phyloP scores from a whole-genome alignment of 2,329 filamentous ascomycete species.

The Cladorrhinum sp. region DNA sequence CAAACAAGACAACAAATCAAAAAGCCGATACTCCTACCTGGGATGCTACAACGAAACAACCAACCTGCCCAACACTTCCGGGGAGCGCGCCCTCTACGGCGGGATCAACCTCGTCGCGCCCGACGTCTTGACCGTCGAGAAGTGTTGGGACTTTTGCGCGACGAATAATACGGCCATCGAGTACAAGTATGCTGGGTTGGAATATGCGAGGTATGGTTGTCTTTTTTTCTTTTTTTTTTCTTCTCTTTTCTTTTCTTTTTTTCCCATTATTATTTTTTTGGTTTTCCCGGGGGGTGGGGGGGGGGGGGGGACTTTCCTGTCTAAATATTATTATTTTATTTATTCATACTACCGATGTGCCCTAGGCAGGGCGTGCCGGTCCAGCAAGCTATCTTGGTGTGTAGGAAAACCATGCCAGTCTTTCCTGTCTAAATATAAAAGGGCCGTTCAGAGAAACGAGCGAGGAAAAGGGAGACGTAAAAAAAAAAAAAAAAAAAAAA shows the following conservation, averaged over 20 bases:
- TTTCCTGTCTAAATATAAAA: too few relatives aligned
- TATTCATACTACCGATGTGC: too few relatives aligned
- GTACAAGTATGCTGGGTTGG: slow-evolving; percentile 52
- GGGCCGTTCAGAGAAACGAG: too few relatives aligned
- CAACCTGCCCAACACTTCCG: slow-evolving; percentile 41
- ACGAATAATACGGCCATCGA: slow-evolving; percentile 28
- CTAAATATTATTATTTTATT: too few relatives aligned
- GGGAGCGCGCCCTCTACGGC: slow-evolving; percentile 43
- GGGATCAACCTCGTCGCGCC: slow-evolving; percentile 39
- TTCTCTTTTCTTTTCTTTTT: background rate
- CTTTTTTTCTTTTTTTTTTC: background rate
- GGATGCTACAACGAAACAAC: slow-evolving; percentile 60
- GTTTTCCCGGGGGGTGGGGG: too few relatives aligned
- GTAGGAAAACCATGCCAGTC: too few relatives aligned
- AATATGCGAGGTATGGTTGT: slow-evolving; percentile 45
- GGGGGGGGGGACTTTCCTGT: too few relatives aligned
- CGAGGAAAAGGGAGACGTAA: too few relatives aligned
- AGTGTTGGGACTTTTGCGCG: slow-evolving; percentile 50
- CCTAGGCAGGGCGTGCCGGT: too few relatives aligned
- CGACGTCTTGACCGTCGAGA: slow-evolving; percentile 49
- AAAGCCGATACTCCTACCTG: slow-evolving; percentile 44
- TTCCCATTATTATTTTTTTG: background rate
- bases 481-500: too few relatives aligned
- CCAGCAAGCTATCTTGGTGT: too few relatives aligned
- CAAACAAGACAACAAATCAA: background rate